These are phyloP conservation scores for Teunomyces pallodes DNA, from an alignment of 805 yeast species.

Conservation along the genomic window DNA sequence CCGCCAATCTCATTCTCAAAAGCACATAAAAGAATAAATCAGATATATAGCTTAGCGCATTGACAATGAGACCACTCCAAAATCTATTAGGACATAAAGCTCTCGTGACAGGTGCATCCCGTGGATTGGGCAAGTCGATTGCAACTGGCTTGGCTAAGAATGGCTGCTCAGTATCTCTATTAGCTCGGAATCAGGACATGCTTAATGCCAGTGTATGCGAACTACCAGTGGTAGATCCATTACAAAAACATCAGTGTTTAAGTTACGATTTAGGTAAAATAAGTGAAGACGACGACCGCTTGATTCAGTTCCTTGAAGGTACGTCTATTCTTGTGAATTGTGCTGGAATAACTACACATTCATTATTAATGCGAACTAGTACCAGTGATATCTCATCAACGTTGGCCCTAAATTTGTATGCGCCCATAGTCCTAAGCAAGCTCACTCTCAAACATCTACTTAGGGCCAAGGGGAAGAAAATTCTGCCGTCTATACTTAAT, in stretches of 20 bases:
- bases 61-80: too few relatives aligned
- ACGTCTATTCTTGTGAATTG: constrained; percentile 56
- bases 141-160: constrained; percentile 47
- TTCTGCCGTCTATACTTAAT: constrained; percentile 48
- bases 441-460: constrained; percentile 52
- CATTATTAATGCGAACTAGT: constrained; percentile 46
- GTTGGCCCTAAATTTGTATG: constrained; percentile 53
- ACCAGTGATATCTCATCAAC: constrained; percentile 42
- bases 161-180: constrained; percentile 53
- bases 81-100: constrained; percentile 32
- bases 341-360: constrained; percentile 63
- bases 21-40: too few relatives aligned
- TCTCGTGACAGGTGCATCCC: constrained; percentile 65
- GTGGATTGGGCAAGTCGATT: constrained; percentile 62
- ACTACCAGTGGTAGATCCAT: constrained; percentile 11
- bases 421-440: constrained; percentile 61
- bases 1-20: too few relatives aligned
- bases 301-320: constrained; percentile 23
- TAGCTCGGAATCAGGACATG: constrained; percentile 45
- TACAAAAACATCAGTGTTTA: constrained; percentile 30
- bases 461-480: constrained; percentile 14
- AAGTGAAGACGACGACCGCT: neutral
- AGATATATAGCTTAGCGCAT: too few relatives aligned
- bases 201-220: constrained; percentile 26
- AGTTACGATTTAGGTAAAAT: constrained; percentile 28